A percentile compares a stretch with the other conserved stretches of the same genome.
Evolutionary conservation across 768 basidiomycete genomes (phyloP).

Genomic region (Tulasnella sp.): DNA sequence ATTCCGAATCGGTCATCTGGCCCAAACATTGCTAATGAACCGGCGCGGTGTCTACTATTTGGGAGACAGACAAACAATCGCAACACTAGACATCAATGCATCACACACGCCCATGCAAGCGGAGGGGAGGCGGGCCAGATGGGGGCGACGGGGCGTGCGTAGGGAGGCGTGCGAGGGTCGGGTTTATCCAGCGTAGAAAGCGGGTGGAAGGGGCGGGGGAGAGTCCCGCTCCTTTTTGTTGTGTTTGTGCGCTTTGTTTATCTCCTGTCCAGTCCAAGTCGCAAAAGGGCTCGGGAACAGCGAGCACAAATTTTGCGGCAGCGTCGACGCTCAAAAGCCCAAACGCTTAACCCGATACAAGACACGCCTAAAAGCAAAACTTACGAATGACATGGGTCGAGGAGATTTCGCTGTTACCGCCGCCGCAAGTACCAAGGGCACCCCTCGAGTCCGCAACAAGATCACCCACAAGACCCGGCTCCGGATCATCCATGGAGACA

Average conservation of each 20-base stretch:
- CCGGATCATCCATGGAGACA: slow-evolving; percentile 77
- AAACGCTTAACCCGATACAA: neutral
- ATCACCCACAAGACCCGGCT: slow-evolving; percentile 92
- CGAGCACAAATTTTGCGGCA: slow-evolving; percentile 13
- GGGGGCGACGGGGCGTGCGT: neutral
- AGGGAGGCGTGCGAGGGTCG: neutral
- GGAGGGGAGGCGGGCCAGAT: neutral
- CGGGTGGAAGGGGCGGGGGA: slow-evolving; percentile 14
- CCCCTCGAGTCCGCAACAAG: slow-evolving; percentile 55
- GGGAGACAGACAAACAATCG: neutral
- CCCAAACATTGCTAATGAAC: neutral
- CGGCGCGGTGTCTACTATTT: neutral
- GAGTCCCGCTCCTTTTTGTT: slow-evolving; percentile 15
- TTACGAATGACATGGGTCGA: slow-evolving; percentile 32
- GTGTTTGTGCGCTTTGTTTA: slow-evolving; percentile 18
- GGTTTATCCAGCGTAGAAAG: slow-evolving; percentile 1
- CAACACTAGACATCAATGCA: neutral
- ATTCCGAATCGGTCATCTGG: slow-evolving; percentile 12
- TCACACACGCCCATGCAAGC: neutral
- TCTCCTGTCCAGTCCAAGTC: slow-evolving; percentile 18
- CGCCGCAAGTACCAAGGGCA: slow-evolving; percentile 26
- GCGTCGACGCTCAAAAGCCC: neutral
- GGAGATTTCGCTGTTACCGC: slow-evolving; percentile 26
- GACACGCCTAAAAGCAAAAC: neutral
- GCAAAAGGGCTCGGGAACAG: slow-evolving; percentile 14